Conservation (phyloP, 2,329 filamentous ascomycete genomes). For the Lasiodiplodia sp. region DNA sequence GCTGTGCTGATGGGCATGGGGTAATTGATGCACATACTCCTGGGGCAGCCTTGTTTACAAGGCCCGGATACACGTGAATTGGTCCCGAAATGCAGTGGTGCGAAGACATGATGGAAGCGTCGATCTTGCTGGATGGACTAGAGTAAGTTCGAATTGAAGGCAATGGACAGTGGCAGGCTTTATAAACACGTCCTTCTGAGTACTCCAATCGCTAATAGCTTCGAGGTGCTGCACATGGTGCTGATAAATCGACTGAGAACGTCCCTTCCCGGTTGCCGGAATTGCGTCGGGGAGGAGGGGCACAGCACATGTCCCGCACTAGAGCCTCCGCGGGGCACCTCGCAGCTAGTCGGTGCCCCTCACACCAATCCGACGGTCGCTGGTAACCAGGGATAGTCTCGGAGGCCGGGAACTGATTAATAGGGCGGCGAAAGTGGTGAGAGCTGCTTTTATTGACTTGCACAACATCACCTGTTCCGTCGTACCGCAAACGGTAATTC, state of each 20-base stretch:
- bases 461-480: neutral
- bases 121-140: neutral
- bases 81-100: slow-evolving; percentile 42
- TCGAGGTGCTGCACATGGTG: neutral
- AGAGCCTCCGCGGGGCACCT: neutral
- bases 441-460: neutral
- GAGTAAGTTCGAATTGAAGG: neutral
- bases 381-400: neutral
- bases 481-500: neutral
- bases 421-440: neutral
- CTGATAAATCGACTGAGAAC: slow-evolving; percentile 7
- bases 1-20: neutral
- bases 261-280: neutral
- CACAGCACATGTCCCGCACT: neutral
- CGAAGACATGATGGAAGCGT: slow-evolving; percentile 15
- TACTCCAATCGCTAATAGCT: neutral
- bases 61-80: slow-evolving; percentile 42
- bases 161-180: neutral
- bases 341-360: neutral
- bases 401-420: neutral
- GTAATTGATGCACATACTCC: slow-evolving; percentile 43
- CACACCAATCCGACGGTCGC: neutral
- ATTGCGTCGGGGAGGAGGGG: slow-evolving; percentile 17
- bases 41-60: slow-evolving; percentile 52
- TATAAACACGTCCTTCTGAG: neutral